Evolutionary conservation across 1,284 basidiomycete species (phyloP).

Genomic region (Cryptococcus wingfieldii): DNA sequence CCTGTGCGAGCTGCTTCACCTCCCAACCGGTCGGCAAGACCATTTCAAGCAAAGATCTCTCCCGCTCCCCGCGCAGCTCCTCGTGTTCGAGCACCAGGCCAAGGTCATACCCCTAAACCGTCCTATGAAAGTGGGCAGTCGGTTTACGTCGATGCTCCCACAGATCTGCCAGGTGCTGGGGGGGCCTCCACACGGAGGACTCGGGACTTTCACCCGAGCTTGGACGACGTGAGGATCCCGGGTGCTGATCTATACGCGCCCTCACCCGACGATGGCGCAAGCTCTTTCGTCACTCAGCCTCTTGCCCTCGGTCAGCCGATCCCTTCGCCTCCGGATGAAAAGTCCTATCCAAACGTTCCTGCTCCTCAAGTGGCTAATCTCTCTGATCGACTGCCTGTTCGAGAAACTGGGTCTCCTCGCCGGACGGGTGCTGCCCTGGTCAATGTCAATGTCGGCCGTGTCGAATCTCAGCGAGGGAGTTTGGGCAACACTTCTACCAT

Average conservation of each 20-base stretch:
- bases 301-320: constrained; percentile 10
- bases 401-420: constrained; percentile 11
- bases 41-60: neutral
- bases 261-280: neutral
- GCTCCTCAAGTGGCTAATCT: constrained; percentile 1
- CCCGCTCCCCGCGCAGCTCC: too few relatives aligned
- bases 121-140: neutral
- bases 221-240: neutral
- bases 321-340: neutral
- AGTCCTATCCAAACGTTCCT: neutral
- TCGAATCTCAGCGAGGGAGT: neutral
- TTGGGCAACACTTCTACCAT: neutral
- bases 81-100: neutral
- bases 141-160: neutral
- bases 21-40: neutral
- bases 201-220: neutral
- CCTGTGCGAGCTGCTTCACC: neutral
- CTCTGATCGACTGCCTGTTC: constrained; percentile 6
- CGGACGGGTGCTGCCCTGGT: constrained; percentile 11
- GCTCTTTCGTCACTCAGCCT: constrained; percentile 1
- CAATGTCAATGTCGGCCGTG: neutral
- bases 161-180: neutral
- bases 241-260: neutral
- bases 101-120: neutral
- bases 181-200: neutral